Evolutionary conservation across 1,284 basidiomycete species (phyloP).

Genomic region (Ceratobasidium theobromae): DNA sequence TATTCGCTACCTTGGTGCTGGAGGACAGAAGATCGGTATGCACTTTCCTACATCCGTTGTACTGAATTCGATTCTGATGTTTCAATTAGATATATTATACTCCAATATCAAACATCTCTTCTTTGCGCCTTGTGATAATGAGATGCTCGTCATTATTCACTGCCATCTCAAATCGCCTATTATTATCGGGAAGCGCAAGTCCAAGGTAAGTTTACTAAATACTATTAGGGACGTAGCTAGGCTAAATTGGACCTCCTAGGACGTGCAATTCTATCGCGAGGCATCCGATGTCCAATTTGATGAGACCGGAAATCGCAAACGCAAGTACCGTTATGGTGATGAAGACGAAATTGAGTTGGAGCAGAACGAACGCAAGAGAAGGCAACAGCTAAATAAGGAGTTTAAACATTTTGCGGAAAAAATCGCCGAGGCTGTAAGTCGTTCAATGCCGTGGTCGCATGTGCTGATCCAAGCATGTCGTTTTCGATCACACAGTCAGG

Average conservation of each 20-base stretch:
- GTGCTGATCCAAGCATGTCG: neutral
- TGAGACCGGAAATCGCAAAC: conserved; percentile 98
- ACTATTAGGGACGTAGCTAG: neutral
- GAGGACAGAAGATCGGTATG: conserved; percentile 89
- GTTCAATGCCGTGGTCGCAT: neutral
- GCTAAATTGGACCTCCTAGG: conserved; percentile 50
- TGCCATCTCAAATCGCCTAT: conserved; percentile 94
- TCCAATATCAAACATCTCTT: conserved; percentile 98
- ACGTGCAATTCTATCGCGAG: conserved; percentile 98
- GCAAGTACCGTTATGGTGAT: conserved; percentile 96
- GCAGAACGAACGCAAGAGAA: conserved; percentile 90
- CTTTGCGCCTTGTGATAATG: conserved; percentile 98
- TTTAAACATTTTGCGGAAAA: conserved; percentile 94
- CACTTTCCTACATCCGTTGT: conserved; percentile 25
- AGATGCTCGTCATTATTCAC: conserved; percentile 93
- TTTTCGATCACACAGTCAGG: conserved; percentile 39
- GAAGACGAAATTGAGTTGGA: conserved; percentile 99
- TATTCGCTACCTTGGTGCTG: conserved; percentile 87
- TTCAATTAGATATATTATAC: conserved; percentile 79
- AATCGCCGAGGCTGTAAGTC: conserved; percentile 80
- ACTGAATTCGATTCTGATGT: conserved; percentile 22
- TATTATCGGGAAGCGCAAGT: conserved; percentile 98
- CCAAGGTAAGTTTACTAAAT: conserved; percentile 57
- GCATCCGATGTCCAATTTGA: conserved; percentile 98
- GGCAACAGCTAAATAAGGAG: conserved; percentile 90